These are phyloP conservation scores for Abrus precatorius DNA, from an alignment of 306 rosid species.

Conservation along the genomic window DNA sequence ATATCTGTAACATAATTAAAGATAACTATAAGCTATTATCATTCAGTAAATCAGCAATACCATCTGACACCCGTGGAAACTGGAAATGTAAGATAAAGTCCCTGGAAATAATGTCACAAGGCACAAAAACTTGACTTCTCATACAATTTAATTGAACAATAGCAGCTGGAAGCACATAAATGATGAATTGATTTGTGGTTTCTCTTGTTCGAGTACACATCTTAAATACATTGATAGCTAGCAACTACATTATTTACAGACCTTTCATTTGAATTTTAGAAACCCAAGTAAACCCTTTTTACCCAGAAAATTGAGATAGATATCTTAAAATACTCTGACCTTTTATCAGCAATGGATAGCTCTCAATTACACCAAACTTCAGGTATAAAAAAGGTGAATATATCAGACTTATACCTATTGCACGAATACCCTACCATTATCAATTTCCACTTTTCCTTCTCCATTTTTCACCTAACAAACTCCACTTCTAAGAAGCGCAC, in stretches of 20 bases:
- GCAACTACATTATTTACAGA: background rate
- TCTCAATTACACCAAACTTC: background rate
- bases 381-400: background rate
- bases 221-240: background rate
- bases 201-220: background rate
- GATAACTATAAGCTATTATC: conserved; percentile 35
- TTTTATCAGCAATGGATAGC: background rate
- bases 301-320: background rate
- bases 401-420: background rate
- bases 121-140: background rate
- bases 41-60: conserved; percentile 13
- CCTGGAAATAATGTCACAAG: background rate
- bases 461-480: background rate
- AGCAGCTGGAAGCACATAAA: background rate
- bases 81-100: conserved; percentile 10
- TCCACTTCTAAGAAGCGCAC: background rate
- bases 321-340: background rate
- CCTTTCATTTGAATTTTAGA: background rate
- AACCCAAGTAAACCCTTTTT: background rate
- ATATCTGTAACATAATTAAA: conserved; percentile 69
- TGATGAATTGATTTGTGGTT: background rate
- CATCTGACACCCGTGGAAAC: background rate
- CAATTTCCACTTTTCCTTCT: background rate
- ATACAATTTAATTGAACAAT: background rate
- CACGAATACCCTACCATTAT: background rate